phyloP scores from a whole-genome alignment of 331 rosid species.

The Malus hybrid region DNA sequence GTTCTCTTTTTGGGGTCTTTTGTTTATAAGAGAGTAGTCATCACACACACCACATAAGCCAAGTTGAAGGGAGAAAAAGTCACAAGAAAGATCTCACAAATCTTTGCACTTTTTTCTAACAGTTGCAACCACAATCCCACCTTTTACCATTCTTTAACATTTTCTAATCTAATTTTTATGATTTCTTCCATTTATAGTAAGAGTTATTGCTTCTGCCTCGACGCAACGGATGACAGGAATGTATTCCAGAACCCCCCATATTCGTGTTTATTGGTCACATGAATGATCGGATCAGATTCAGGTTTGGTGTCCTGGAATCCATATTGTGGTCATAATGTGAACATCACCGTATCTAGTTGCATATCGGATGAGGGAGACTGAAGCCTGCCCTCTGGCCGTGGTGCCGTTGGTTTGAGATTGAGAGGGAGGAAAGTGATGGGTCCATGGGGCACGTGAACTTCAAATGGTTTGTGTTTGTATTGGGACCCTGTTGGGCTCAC shows the following conservation, averaged over 20 bases:
- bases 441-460: conserved; percentile 72
- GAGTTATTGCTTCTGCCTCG: conserved; percentile 19
- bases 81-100: conserved; percentile 64
- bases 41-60: conserved; percentile 38
- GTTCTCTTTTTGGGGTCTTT: conserved; percentile 38
- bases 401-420: conserved; percentile 29
- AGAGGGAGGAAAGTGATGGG: conserved; percentile 60
- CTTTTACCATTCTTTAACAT: conserved; percentile 16
- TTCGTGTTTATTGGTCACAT: conserved; percentile 35
- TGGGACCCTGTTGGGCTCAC: conserved; percentile 42
- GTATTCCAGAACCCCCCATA: neutral
- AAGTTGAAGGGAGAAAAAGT: conserved; percentile 59
- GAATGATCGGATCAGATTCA: conserved; percentile 20
- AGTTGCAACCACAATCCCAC: conserved; percentile 62
- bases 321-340: conserved; percentile 41
- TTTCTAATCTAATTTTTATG: conserved; percentile 27
- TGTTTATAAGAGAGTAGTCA: conserved; percentile 43
- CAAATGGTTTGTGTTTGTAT: conserved; percentile 29
- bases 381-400: conserved; percentile 6
- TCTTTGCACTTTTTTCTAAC: conserved; percentile 70
- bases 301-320: conserved; percentile 23
- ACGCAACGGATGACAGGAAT: conserved; percentile 23
- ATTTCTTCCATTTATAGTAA: conserved; percentile 38
- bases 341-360: conserved; percentile 52
- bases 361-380: conserved; percentile 67